These are phyloP conservation scores for Leishmania guyanensis DNA, from an alignment of 208 protist species.

Conservation along the genomic window DNA sequence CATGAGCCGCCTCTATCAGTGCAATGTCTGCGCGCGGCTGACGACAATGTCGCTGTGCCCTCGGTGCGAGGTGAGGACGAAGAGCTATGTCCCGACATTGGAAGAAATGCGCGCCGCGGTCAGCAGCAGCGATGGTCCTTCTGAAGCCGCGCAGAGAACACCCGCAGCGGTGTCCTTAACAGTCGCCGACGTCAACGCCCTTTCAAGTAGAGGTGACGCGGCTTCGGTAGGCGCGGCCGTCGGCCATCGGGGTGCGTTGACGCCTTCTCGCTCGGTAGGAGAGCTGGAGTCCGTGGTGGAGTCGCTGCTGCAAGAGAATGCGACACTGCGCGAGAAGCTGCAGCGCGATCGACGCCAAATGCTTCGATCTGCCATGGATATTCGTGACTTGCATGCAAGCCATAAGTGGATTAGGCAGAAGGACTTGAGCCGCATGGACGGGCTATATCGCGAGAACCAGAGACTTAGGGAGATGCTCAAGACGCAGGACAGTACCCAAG, in stretches of 20 bases:
- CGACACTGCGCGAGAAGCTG: constrained; percentile 19
- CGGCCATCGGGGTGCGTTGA: no score
- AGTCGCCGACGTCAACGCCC: constrained; percentile 5
- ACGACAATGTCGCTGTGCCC: constrained; percentile 51
- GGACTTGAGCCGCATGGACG: constrained; percentile 13
- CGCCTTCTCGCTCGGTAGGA: neutral
- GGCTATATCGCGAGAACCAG: constrained; percentile 31
- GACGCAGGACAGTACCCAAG: neutral
- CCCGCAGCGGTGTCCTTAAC: neutral
- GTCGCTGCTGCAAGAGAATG: constrained; percentile 24
- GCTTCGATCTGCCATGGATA: constrained; percentile 36
- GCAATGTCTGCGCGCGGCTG: constrained; percentile 33
- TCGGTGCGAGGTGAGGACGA: constrained; percentile 33
- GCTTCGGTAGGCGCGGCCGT: neutral
- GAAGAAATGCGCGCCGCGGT: neutral
- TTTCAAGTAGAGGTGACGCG: neutral
- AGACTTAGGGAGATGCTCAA: constrained; percentile 12
- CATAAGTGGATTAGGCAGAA: constrained; percentile 8
- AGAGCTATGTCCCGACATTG: constrained; percentile 7
- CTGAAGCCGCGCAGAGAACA: neutral
- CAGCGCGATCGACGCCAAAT: constrained; percentile 30
- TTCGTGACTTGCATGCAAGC: constrained; percentile 35
- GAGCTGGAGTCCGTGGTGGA: neutral
- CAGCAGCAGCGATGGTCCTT: neutral
- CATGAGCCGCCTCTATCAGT: constrained; percentile 32